These are phyloP conservation scores for Russula brevipes DNA, from an alignment of 768 basidiomycete species.

Conservation along the genomic window DNA sequence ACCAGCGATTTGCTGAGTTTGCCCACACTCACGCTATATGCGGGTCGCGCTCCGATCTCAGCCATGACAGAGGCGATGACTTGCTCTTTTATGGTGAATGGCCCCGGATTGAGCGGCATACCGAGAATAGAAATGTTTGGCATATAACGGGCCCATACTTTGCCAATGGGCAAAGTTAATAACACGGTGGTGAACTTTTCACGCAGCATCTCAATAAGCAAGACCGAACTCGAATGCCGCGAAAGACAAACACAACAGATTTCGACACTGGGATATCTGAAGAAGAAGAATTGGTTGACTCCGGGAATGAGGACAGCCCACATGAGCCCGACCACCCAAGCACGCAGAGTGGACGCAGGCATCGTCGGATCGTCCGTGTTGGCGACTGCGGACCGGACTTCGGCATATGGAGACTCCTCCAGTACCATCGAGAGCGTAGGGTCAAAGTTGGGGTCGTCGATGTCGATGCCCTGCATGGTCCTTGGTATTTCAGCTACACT, in stretches of 20 bases:
- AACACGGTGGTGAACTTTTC: slow-evolving; percentile 41
- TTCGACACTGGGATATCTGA: slow-evolving; percentile 53
- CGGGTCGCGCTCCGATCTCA: slow-evolving; percentile 31
- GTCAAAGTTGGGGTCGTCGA: slow-evolving; percentile 26
- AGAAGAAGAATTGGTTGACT: slow-evolving; percentile 75
- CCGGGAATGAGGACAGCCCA: slow-evolving; percentile 62
- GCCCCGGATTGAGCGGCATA: slow-evolving; percentile 55
- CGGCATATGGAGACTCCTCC: slow-evolving; percentile 25
- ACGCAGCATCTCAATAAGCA: not conserved
- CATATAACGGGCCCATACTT: slow-evolving; percentile 50
- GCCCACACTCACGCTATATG: slow-evolving; percentile 31
- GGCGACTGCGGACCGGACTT: no score
- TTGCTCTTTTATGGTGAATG: slow-evolving; percentile 72
- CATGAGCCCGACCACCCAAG: slow-evolving; percentile 36
- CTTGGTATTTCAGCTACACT: no score
- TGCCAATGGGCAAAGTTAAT: slow-evolving; percentile 55
- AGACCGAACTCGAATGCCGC: not conserved
- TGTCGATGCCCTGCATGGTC: no score
- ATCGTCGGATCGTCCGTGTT: slow-evolving; percentile 39
- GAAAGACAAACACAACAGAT: slow-evolving; percentile 28
- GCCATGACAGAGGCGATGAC: slow-evolving; percentile 46
- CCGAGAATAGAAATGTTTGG: slow-evolving; percentile 49
- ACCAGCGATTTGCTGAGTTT: not conserved
- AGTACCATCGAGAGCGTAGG: no score
- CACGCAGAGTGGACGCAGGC: slow-evolving; percentile 35